Evolutionary conservation across 2,329 filamentous ascomycete species (phyloP).

Genomic region (Xylariaceae sp.): DNA sequence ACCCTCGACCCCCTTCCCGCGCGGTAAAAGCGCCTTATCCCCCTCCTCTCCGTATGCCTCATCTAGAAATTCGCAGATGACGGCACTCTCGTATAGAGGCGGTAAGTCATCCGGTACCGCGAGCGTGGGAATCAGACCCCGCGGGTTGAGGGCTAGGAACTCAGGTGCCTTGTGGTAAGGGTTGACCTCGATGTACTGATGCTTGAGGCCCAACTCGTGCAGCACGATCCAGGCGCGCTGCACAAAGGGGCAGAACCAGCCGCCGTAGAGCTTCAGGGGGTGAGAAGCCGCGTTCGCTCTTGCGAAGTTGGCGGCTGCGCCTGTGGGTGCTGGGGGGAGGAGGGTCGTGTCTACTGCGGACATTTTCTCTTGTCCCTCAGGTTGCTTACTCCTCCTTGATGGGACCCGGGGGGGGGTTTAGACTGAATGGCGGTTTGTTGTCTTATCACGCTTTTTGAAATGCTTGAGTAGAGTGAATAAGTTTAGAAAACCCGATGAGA

Average conservation of each 20-base stretch:
- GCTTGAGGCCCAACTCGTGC: conserved; percentile 65
- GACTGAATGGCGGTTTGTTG: not conserved
- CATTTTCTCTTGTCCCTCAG: conserved; percentile 13
- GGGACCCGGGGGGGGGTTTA: not conserved
- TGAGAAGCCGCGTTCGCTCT: conserved; percentile 42
- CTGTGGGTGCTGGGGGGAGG: conserved; percentile 42
- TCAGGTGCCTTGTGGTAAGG: conserved; percentile 67
- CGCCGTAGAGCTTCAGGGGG: conserved; percentile 60
- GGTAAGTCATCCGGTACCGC: conserved; percentile 48
- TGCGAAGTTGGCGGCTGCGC: conserved; percentile 44
- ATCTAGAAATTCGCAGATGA: conserved; percentile 71
- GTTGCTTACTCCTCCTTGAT: too few species aligned
- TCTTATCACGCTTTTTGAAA: not conserved
- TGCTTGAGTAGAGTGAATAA: too few species aligned
- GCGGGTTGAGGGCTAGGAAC: conserved; percentile 66
- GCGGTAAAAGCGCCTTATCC: conserved; percentile 50
- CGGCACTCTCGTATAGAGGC: conserved; percentile 61
- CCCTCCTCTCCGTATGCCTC: conserved; percentile 55
- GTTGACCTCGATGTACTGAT: conserved; percentile 74
- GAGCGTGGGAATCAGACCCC: conserved; percentile 69
- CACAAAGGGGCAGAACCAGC: conserved; percentile 69
- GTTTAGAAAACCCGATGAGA: too few species aligned
- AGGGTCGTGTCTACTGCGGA: conserved; percentile 43
- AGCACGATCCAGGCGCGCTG: conserved; percentile 69
- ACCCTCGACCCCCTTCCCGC: conserved; percentile 31